Percentiles rank a stretch among this genome's conserved stretches.
Evolutionary conservation across 768 basidiomycete species (phyloP).

Genomic region (Gyrodon lividus): DNA sequence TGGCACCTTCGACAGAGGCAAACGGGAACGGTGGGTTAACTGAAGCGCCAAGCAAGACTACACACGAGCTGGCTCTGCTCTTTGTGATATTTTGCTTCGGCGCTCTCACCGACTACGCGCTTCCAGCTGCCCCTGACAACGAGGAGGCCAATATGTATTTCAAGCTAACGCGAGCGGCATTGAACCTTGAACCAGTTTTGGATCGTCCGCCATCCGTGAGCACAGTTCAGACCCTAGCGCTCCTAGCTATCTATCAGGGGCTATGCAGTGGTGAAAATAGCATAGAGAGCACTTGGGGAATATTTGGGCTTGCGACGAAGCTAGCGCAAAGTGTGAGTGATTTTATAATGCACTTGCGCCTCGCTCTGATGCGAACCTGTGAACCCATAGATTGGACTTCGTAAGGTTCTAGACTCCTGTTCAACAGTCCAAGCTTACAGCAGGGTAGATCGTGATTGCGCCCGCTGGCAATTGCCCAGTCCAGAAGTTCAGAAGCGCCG

Average conservation of each 20-base stretch:
- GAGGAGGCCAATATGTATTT: slow-evolving; percentile 53
- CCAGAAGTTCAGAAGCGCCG: slow-evolving; percentile 70
- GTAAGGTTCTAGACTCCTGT: slow-evolving; percentile 39
- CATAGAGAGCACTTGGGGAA: slow-evolving; percentile 65
- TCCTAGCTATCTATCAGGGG: slow-evolving; percentile 74
- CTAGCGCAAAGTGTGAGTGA: slow-evolving; percentile 64
- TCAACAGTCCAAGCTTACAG: slow-evolving; percentile 13
- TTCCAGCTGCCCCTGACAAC: slow-evolving; percentile 54
- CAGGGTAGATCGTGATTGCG: slow-evolving; percentile 65
- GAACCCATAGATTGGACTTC: slow-evolving; percentile 57
- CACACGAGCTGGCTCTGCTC: slow-evolving; percentile 63
- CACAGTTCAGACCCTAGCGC: slow-evolving; percentile 62
- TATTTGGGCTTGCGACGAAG: slow-evolving; percentile 65
- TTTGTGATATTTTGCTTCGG: slow-evolving; percentile 66
- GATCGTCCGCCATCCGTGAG: slow-evolving; percentile 71
- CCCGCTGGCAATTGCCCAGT: slow-evolving; percentile 60
- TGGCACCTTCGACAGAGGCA: slow-evolving; percentile 18
- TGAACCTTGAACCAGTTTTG: slow-evolving; percentile 65
- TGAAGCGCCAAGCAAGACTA: slow-evolving; percentile 27
- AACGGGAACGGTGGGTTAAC: background rate
- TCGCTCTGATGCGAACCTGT: background rate
- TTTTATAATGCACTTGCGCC: background rate
- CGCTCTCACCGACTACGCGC: slow-evolving; percentile 51
- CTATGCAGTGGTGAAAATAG: slow-evolving; percentile 66
- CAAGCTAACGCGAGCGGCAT: slow-evolving; percentile 59